These are phyloP conservation scores for Achlya hypogyna DNA, from an alignment of 352 stramenopile species.

Conservation along the genomic window DNA sequence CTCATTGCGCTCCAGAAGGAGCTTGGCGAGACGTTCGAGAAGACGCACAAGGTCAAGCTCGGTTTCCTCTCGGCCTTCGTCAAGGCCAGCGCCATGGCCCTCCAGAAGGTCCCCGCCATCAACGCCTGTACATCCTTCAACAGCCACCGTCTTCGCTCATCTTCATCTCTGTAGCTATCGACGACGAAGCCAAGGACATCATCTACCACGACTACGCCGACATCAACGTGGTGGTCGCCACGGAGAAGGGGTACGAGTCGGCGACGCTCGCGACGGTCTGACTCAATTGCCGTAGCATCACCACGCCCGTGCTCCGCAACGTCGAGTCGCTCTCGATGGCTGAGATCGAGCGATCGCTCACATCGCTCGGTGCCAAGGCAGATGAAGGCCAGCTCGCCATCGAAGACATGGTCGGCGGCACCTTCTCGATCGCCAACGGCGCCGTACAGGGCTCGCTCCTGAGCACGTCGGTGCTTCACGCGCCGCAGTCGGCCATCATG, in stretches of 20 bases:
- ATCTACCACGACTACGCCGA: conserved; percentile 99
- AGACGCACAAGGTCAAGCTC: conserved; percentile 96
- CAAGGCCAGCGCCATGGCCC: conserved; percentile 89
- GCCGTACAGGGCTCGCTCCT: conserved; percentile 96
- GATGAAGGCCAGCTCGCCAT: conserved; percentile 54
- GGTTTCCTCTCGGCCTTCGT: conserved; percentile 99
- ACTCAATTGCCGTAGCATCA: conserved; percentile 59
- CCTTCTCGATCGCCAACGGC: conserved; percentile 98
- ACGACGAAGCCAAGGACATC: conserved; percentile 97
- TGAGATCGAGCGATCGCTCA: conserved; percentile 95
- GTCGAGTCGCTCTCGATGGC: conserved; percentile 94
- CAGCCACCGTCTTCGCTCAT: conserved; percentile 10
- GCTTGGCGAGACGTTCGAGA: conserved; percentile 90
- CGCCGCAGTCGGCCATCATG: conserved; percentile 96
- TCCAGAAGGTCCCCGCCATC: conserved; percentile 91
- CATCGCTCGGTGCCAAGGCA: conserved; percentile 58
- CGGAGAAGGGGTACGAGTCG: conserved; percentile 66
- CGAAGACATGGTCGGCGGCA: conserved; percentile 95
- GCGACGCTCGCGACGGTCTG: not conserved
- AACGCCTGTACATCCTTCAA: conserved; percentile 86
- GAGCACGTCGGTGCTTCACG: conserved; percentile 98
- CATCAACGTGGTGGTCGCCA: conserved; percentile 96
- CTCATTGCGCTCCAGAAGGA: conserved; percentile 91
- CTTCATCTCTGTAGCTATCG: conserved; percentile 71
- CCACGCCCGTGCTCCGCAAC: conserved; percentile 98